Base-by-base conservation (phyloP, 2,329 filamentous ascomycete genomes). In the Pestalotiopsis sp. region DNA sequence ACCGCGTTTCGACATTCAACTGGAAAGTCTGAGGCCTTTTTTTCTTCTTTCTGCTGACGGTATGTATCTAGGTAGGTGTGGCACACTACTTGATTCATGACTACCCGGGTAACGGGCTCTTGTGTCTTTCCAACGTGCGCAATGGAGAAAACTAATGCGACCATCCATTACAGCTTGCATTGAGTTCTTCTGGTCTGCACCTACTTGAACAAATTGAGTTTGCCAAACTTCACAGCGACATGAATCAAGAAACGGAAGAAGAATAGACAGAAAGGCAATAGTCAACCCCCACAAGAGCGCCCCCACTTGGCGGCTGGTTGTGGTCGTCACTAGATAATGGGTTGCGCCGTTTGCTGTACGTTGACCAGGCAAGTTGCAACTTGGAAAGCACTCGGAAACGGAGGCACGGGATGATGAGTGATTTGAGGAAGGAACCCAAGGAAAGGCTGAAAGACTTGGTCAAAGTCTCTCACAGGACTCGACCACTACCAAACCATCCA, bases 261-360 rank as follows among this genome's bases (percentile, higher is more conserved):
- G 63, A 66, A 66, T 66, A 56, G 63, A 57, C 41, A 12, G 38
- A 66, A 61, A 41, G 13, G 36, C 13, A 40, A 69, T 57, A 58
- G 31, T 13, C 6, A 6, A 66, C 70, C 73, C 41, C 74, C 75
- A 73, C 75, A 70, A 69, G 62, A 20, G 23, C 4, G 68, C 70
- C 73, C 72, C 75, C 75, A 76, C 74, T 73, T 71, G 25, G 69
- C 66, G 66, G 68, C 70, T 66, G 52, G 66, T 52, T 36, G 31
- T 36, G 31, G 6, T 23, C 20, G 62, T 14, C 14, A 13, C 65
- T 68, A 69, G 36, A 63, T 58, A 17, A 36, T 65, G 13, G 27
- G 31, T 23, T 38, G 27, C 38, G 14, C n/a, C 60, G 57, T 27
- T 60, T 60, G 23, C 12, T 60, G 20, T 60, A 23, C 11, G 23